Conservation (phyloP, 352 stramenopile genomes). For the Phytopythium ostracodes region DNA sequence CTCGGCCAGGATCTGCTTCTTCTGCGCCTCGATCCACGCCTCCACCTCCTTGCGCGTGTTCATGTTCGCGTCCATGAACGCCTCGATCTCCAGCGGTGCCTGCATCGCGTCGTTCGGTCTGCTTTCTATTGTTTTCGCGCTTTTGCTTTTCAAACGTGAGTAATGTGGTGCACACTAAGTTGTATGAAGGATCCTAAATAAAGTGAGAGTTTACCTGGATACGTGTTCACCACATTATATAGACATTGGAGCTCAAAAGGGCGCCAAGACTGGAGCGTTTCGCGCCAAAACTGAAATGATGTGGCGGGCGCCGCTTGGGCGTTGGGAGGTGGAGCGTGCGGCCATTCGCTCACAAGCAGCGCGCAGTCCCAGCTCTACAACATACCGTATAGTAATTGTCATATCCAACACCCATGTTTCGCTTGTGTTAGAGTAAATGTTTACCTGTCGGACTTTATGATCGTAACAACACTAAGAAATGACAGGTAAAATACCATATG, state of each 20-base stretch:
- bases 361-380: background rate
- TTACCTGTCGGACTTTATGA: too few species aligned
- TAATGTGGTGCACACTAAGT: background rate
- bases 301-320: background rate
- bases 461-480: too few species aligned
- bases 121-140: background rate
- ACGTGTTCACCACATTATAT: background rate
- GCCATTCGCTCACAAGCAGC: background rate
- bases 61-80: conserved; percentile 39
- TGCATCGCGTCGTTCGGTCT: conserved; percentile 1
- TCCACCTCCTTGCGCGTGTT: conserved; percentile 40
- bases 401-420: too few species aligned
- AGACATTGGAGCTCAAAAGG: background rate
- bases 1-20: conserved; percentile 30
- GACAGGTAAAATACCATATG: too few species aligned
- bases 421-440: too few species aligned
- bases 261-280: background rate
- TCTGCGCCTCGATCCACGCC: conserved; percentile 41
- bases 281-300: background rate
- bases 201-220: too few species aligned
- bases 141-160: background rate
- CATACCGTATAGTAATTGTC: too few species aligned
- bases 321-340: background rate
- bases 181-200: background rate
- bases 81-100: conserved; percentile 32